These are phyloP conservation scores for Neopestalotiopsis clavispora DNA, from an alignment of 2,329 filamentous ascomycete species.

Conservation along the genomic window DNA sequence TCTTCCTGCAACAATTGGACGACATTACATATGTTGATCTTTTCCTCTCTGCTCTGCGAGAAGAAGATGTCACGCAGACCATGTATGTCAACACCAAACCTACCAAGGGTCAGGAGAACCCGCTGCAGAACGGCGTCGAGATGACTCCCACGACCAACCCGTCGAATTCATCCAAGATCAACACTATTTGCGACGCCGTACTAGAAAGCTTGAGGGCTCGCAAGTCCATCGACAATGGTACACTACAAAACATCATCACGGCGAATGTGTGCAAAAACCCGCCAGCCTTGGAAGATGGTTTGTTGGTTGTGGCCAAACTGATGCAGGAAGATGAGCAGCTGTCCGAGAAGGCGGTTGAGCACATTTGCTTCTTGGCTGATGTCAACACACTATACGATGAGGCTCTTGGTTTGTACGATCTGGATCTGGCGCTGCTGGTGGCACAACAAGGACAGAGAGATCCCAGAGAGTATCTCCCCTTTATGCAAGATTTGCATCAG, in stretches of 20 bases:
- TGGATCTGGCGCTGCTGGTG: conserved; percentile 87
- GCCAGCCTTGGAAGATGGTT: conserved; percentile 84
- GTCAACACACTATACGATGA: conserved; percentile 91
- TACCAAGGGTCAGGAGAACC: conserved; percentile 30
- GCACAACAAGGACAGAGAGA: conserved; percentile 97
- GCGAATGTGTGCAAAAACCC: conserved; percentile 93
- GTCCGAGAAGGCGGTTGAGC: conserved; percentile 88
- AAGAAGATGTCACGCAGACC: conserved; percentile 91
- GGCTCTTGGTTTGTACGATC: conserved; percentile 86
- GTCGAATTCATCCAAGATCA: conserved; percentile 69
- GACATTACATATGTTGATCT: conserved; percentile 85
- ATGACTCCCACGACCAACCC: conserved; percentile 2
- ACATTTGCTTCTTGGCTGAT: conserved; percentile 97
- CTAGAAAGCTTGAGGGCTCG: conserved; percentile 68
- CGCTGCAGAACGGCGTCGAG: conserved; percentile 18
- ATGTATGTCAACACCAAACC: conserved; percentile 90
- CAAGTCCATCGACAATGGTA: conserved; percentile 59
- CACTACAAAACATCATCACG: conserved; percentile 88
- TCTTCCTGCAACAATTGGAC: conserved; percentile 85
- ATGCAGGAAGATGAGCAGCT: conserved; percentile 70
- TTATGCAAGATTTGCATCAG: conserved; percentile 84
- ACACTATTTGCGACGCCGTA: conserved; percentile 86
- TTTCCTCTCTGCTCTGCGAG: conserved; percentile 83
- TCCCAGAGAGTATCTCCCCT: conserved; percentile 92
- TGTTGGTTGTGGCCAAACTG: conserved; percentile 78